phyloP scores from a whole-genome alignment of 1,284 basidiomycete genomes.

The Leccinum fallax region DNA sequence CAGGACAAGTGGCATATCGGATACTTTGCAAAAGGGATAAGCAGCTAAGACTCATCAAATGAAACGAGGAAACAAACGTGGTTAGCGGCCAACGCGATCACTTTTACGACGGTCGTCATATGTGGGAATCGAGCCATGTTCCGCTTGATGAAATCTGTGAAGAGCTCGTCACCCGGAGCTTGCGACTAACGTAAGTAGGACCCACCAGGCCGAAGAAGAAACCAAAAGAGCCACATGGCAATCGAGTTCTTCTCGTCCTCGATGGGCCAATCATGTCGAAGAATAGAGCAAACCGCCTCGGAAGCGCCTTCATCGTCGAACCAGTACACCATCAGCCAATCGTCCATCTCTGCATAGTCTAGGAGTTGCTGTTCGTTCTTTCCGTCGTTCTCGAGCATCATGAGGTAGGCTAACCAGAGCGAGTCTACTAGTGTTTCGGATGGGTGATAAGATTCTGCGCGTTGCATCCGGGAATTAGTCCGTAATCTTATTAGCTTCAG shows the following conservation, averaged over 20 bases:
- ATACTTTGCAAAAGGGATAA: conserved; percentile 49
- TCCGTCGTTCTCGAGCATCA: conserved; percentile 82
- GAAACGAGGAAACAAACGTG: conserved; percentile 44
- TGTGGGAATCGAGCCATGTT: conserved; percentile 45
- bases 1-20: conserved; percentile 56
- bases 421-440: conserved; percentile 40
- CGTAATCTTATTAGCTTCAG: conserved; percentile 55
- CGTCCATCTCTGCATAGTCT: conserved; percentile 51
- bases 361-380: conserved; percentile 71
- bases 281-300: conserved; percentile 39
- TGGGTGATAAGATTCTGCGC: conserved; percentile 30
- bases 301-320: conserved; percentile 53
- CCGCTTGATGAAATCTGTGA: conserved; percentile 43
- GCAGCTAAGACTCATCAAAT: conserved; percentile 4
- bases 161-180: conserved; percentile 4
- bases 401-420: conserved; percentile 70
- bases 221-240: conserved; percentile 78
- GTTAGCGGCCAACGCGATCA: conserved; percentile 67
- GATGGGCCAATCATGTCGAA: conserved; percentile 53
- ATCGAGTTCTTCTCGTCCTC: conserved; percentile 55
- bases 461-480: conserved; percentile 37
- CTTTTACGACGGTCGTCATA: conserved; percentile 54
- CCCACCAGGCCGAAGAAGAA: conserved; percentile 62
- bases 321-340: conserved; percentile 56
- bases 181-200: conserved; percentile 8